These are phyloP conservation scores for Mastigamoeba balamuthi DNA, from an alignment of 78 protist genomes.

Conservation along the genomic window DNA sequence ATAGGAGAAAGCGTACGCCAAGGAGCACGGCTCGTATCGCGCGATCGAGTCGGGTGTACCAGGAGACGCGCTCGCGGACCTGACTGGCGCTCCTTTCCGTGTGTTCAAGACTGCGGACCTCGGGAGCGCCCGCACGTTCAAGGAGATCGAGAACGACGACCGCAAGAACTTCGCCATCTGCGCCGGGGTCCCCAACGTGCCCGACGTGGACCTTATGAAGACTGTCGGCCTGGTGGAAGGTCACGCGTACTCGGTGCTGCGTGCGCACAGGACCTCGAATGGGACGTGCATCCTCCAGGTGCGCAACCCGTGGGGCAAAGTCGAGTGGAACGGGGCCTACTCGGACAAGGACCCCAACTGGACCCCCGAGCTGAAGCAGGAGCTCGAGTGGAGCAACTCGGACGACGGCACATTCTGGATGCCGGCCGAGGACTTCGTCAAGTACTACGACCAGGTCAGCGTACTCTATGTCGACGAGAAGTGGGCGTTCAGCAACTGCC, in stretches of 20 bases:
- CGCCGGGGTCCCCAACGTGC: neutral
- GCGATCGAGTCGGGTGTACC: neutral
- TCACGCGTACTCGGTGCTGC: constrained; percentile 2
- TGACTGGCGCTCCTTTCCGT: neutral
- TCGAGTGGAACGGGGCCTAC: constrained; percentile 54
- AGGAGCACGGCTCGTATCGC: neutral
- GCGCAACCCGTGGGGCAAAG: constrained; percentile 58
- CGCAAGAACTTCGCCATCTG: neutral
- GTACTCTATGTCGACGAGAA: too few relatives aligned
- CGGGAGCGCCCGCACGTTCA: too few relatives aligned
- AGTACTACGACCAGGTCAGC: neutral
- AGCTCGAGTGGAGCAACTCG: neutral
- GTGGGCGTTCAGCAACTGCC: too few relatives aligned
- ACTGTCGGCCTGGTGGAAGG: neutral
- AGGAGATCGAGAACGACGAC: too few relatives aligned
- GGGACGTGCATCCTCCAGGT: neutral
- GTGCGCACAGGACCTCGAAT: neutral
- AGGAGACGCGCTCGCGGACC: neutral
- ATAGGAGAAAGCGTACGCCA: constrained; percentile 12
- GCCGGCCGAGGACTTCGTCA: neutral
- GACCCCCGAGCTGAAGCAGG: constrained; percentile 2
- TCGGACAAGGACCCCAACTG: constrained; percentile 15
- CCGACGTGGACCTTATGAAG: neutral
- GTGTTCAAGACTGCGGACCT: too few relatives aligned
- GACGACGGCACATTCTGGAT: constrained; percentile 40